phyloP scores from a whole-genome alignment of 2,329 filamentous ascomycete species.

The Mariannaea elegans region DNA sequence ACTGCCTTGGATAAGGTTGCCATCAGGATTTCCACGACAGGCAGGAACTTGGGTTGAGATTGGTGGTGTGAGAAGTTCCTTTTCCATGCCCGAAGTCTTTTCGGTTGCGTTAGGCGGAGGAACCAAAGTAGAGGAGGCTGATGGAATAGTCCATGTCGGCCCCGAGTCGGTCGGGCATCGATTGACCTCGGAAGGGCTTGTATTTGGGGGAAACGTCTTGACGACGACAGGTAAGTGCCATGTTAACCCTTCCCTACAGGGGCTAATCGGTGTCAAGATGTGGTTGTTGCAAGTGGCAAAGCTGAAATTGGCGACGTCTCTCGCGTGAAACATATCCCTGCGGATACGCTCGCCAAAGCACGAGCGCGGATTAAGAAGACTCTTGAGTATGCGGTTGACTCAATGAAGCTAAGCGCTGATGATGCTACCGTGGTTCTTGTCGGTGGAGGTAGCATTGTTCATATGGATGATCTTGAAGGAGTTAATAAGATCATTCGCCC shows the following conservation, averaged over 20 bases:
- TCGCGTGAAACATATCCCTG: no score
- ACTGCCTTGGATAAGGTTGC: no score
- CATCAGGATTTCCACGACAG: slow-evolving; percentile 10
- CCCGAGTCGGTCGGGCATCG: slow-evolving; percentile 1
- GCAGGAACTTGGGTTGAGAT: slow-evolving; percentile 8
- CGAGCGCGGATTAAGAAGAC: background rate
- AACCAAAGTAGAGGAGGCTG: no score
- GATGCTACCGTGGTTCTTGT: slow-evolving; percentile 6
- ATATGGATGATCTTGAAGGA: background rate
- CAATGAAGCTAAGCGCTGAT: slow-evolving; percentile 2
- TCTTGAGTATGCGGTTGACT: slow-evolving; percentile 10
- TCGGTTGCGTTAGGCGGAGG: no score
- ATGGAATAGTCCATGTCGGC: background rate
- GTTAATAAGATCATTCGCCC: background rate
- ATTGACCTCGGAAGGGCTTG: background rate
- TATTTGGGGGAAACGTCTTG: slow-evolving; percentile 12
- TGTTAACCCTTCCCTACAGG: background rate
- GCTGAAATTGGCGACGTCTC: no score
- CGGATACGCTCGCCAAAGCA: background rate
- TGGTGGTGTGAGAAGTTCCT: background rate
- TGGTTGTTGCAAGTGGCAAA: no score
- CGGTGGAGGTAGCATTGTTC: background rate
- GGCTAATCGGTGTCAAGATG: no score
- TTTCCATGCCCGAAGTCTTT: no score
- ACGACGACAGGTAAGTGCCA: no score